These are phyloP conservation scores for Alternaria triticimaculans DNA, from an alignment of 2,329 filamentous ascomycete species.

Conservation along the genomic window DNA sequence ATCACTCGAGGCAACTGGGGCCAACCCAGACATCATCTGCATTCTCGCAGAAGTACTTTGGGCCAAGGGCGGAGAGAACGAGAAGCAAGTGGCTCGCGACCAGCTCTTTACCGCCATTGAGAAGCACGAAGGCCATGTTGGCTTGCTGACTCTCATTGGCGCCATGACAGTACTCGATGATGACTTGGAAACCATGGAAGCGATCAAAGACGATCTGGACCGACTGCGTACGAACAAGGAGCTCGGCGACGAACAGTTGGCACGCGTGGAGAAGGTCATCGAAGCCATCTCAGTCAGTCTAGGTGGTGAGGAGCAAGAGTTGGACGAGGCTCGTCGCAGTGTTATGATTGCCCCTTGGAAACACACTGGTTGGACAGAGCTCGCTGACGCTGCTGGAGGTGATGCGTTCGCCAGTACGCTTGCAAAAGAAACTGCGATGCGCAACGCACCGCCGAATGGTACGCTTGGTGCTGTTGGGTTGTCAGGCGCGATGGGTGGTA, in stretches of 20 bases:
- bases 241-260: slow-evolving; percentile 68
- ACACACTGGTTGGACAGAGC: slow-evolving; percentile 79
- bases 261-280: slow-evolving; percentile 75
- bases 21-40: slow-evolving; percentile 83
- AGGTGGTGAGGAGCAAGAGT: slow-evolving; percentile 55
- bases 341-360: slow-evolving; percentile 82
- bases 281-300: slow-evolving; percentile 72
- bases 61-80: slow-evolving; percentile 80
- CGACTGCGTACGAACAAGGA: slow-evolving; percentile 71
- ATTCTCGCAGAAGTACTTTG: slow-evolving; percentile 90
- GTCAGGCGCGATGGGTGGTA: slow-evolving; percentile 75
- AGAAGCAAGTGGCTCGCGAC: slow-evolving; percentile 76
- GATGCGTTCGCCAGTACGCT: slow-evolving; percentile 70
- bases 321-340: slow-evolving; percentile 73
- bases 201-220: slow-evolving; percentile 79
- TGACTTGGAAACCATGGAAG: slow-evolving; percentile 79
- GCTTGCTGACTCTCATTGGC: slow-evolving; percentile 80
- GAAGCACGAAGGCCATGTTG: slow-evolving; percentile 74
- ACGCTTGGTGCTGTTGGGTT: slow-evolving; percentile 72
- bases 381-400: slow-evolving; percentile 64
- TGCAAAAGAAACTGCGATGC: slow-evolving; percentile 79
- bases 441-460: slow-evolving; percentile 75
- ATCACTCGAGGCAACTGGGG: slow-evolving; percentile 77
- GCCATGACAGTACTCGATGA: slow-evolving; percentile 82
- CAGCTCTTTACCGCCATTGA: slow-evolving; percentile 83